Evolutionary conservation across 192 early-diverging fungal species (phyloP).

Genomic region (Rhizophagus sp.): DNA sequence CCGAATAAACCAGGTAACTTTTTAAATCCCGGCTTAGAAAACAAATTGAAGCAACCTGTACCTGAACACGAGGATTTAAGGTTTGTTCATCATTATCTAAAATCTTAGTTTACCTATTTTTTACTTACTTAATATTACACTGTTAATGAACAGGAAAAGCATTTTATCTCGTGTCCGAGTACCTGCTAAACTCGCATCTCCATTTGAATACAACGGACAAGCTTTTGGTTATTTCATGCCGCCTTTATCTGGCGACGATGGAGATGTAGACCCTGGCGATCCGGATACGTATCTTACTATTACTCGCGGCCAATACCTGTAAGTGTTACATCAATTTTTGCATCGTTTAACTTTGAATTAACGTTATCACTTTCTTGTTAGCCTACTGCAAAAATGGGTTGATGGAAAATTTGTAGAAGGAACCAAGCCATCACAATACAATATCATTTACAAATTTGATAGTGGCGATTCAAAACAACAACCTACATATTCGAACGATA

Average conservation of each 20-base stretch:
- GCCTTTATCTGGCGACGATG: conserved; percentile 23
- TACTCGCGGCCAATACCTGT: conserved; percentile 23
- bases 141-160: conserved; percentile 10
- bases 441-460: too few relatives aligned
- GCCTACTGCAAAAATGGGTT: conserved; percentile 1
- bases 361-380: neutral
- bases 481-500: too few relatives aligned
- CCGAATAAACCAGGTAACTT: conserved; percentile 10
- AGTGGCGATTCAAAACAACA: too few relatives aligned
- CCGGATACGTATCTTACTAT: conserved; percentile 17
- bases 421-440: too few relatives aligned
- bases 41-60: too few relatives aligned
- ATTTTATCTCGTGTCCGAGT: conserved; percentile 19
- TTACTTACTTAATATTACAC: conserved; percentile 8
- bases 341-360: conserved; percentile 12
- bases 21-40: conserved; percentile 18
- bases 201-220: conserved; percentile 2
- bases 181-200: neutral
- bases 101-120: neutral
- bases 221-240: conserved; percentile 27
- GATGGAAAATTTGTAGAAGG: neutral
- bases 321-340: neutral
- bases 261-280: neutral
- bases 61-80: too few relatives aligned
- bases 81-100: neutral